Percentiles rank a stretch among this genome's conserved stretches.
Conservation (phyloP, 2,329 filamentous ascomycete genomes). For the Delphinella strobiligena region DNA sequence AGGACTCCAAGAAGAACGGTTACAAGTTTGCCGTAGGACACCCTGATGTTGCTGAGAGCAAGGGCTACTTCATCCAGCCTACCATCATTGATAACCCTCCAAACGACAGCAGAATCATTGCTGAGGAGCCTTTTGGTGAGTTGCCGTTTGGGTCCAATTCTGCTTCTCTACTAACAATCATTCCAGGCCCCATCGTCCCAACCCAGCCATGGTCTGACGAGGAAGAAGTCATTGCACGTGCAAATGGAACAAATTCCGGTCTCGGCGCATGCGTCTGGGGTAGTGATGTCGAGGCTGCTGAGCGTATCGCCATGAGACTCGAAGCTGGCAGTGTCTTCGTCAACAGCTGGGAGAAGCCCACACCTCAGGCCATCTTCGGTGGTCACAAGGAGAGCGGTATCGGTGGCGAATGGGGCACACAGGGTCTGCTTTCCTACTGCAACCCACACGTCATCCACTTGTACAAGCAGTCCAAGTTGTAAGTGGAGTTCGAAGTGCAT, state of each 20-base stretch:
- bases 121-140: constrained; percentile 39
- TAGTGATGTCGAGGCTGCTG: constrained; percentile 36
- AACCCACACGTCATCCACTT: constrained; percentile 36
- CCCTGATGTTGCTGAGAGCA: constrained; percentile 32
- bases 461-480: constrained; percentile 28
- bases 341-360: constrained; percentile 39
- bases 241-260: constrained; percentile 38
- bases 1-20: constrained; percentile 24
- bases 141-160: background rate
- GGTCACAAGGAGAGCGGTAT: constrained; percentile 70
- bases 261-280: constrained; percentile 44
- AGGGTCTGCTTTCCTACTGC: constrained; percentile 34
- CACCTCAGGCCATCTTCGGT: constrained; percentile 36
- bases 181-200: constrained; percentile 32
- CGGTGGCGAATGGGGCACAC: constrained; percentile 51
- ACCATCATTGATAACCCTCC: constrained; percentile 37
- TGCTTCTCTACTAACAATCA: constrained; percentile 1
- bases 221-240: constrained; percentile 34
- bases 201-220: constrained; percentile 33
- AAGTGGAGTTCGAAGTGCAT: too few species aligned
- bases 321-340: constrained; percentile 46
- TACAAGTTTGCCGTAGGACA: constrained; percentile 44
- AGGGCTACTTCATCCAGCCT: constrained; percentile 29
- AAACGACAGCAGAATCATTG: constrained; percentile 26
- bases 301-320: constrained; percentile 34